Percentiles rank a stretch among this genome's conserved stretches.
Conservation (phyloP, 768 basidiomycete genomes). For the Kwoniella dejecticola region DNA sequence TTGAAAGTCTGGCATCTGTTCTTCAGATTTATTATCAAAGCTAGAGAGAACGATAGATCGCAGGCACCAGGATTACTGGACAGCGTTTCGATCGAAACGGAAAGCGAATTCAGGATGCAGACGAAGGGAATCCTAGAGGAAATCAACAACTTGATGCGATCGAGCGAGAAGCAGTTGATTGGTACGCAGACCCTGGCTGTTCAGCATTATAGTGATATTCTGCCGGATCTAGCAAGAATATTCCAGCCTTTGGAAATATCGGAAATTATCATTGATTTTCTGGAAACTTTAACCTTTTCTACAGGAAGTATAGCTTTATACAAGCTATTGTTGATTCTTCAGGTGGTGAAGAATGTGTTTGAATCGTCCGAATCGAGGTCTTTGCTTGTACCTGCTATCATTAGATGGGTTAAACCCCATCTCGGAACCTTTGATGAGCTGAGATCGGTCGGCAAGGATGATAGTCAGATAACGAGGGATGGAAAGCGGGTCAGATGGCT, state of each 20-base stretch:
- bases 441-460: conserved; percentile 62
- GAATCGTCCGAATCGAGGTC: conserved; percentile 77
- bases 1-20: conserved; percentile 97
- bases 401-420: conserved; percentile 92
- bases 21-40: conserved; percentile 90
- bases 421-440: conserved; percentile 87
- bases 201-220: conserved; percentile 87
- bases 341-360: conserved; percentile 84
- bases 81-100: conserved; percentile 80
- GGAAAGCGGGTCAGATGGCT: conserved; percentile 81
- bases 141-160: conserved; percentile 86
- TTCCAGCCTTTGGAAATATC: conserved; percentile 82
- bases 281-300: conserved; percentile 72
- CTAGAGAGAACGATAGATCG: conserved; percentile 80
- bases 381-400: conserved; percentile 78
- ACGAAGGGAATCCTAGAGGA: conserved; percentile 72
- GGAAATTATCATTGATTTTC: conserved; percentile 80
- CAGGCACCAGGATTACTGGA: conserved; percentile 71
- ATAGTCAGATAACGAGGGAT: conserved; percentile 69
- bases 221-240: conserved; percentile 81
- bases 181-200: conserved; percentile 94
- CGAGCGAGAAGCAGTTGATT: conserved; percentile 79
- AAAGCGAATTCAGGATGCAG: conserved; percentile 80
- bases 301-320: conserved; percentile 89
- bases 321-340: conserved; percentile 91